Conservation (phyloP, 176 grass and related monocot genomes). For the Zea luxurians region DNA sequence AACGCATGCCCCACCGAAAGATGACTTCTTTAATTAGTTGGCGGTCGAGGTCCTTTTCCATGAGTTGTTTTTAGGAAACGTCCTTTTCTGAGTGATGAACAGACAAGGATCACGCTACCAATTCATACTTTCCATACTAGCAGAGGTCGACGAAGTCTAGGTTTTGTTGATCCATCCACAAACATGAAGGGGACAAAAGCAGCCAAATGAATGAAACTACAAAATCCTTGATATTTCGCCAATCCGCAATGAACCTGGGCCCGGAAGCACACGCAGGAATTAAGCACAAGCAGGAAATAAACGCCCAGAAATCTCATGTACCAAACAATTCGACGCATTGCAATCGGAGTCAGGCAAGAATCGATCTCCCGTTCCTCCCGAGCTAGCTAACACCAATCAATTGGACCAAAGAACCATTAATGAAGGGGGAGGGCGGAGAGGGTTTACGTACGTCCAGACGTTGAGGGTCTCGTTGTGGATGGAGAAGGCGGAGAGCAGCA, state of each 20-base stretch:
- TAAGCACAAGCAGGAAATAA: not conserved
- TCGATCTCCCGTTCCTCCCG: not conserved
- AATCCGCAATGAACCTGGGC: not conserved
- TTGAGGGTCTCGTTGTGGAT: conserved; percentile 98
- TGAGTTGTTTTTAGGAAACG: not conserved
- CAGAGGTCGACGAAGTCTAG: not conserved
- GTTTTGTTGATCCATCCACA: not conserved
- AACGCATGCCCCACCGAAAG: not conserved
- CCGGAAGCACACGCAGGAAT: not conserved
- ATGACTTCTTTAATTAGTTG: conserved; percentile 32
- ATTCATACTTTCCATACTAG: not conserved
- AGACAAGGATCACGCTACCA: not conserved
- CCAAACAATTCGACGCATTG: not conserved
- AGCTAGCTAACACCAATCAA: not conserved
- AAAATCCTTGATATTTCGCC: not conserved
- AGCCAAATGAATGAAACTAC: not conserved
- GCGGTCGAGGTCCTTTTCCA: conserved; percentile 9
- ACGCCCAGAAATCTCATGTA: not conserved
- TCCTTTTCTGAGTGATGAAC: conserved; percentile 11
- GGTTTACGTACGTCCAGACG: conserved; percentile 72
- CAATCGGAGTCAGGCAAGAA: not conserved
- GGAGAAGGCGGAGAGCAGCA: conserved; percentile 77
- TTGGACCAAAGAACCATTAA: not conserved
- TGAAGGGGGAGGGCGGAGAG: too few species aligned
- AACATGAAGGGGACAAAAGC: not conserved